Base-by-base conservation (phyloP, 2,329 filamentous ascomycete species). In the Tolypocladium amazonense region DNA sequence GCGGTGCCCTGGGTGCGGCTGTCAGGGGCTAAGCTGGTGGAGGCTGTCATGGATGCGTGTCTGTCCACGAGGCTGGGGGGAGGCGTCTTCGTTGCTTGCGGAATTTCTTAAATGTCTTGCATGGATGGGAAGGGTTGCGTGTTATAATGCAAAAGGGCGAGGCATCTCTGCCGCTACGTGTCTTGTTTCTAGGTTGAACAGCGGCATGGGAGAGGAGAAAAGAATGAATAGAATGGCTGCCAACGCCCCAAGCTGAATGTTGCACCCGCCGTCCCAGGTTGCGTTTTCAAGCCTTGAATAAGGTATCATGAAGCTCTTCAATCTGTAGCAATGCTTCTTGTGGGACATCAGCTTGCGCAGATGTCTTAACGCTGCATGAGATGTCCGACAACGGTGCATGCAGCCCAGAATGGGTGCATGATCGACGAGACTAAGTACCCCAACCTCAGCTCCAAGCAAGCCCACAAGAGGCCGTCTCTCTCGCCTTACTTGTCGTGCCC, bases 1-100 rank as follows among this genome's bases (percentile, higher is more conserved):
- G 89, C 63, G 89, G 89, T 74, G 89, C 88, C 62, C 77, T 93
- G 73, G 88, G 89, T 68, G 83, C 83, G 66, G 85, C 84, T 58
- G 83, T 88, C 63, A 78, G 85, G 68, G 83, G 81, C 73, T 87
- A 80, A 58, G 52, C 25, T 56, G n/a, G 41, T 38, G 20, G 30
- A 33, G 11, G 33, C 33, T 50, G 63, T 56, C 58, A 59, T 37
- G 56, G 60, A 37, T 54, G 50, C 30, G 50, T 54, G 30, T 37
- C 30, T 54, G 50, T 23, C 47, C 47, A 52, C 47, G 47, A 50
- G 47, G 47, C 25, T 50, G 60, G 63, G 6, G 58, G 58, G 39
- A 56, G 62, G 60, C 62, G 62, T 62, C 62, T 53, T 59, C 52
- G 57, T 63, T 45, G 38, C 43, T 41, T 43, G 56, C 14, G 37